Evolutionary conservation across 257 asterid genomes (phyloP).

Genomic region (Orobanche coerulescens): DNA sequence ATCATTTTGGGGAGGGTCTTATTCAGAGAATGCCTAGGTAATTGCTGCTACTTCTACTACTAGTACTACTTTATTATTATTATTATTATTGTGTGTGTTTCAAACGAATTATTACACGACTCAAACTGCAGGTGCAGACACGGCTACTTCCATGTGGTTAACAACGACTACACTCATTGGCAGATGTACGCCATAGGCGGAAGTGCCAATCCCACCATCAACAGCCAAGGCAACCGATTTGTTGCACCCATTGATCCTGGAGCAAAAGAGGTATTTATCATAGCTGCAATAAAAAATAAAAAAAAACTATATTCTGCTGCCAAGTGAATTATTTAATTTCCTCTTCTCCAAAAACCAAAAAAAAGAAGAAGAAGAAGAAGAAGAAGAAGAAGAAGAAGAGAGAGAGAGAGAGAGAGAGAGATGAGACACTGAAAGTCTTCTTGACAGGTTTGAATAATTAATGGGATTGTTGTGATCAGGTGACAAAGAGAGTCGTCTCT

Average conservation of each 20-base stretch:
- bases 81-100: background rate
- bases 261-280: slow-evolving; percentile 65
- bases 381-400: too few relatives aligned
- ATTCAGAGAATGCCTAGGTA: slow-evolving; percentile 99
- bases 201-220: slow-evolving; percentile 82
- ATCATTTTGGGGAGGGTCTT: too few relatives aligned
- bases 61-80: background rate
- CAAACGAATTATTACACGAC: background rate
- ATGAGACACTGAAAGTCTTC: too few relatives aligned
- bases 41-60: background rate
- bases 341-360: too few relatives aligned
- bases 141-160: slow-evolving; percentile 92
- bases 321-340: too few relatives aligned
- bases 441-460: background rate
- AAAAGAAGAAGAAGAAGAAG: too few relatives aligned
- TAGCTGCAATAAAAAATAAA: too few relatives aligned
- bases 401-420: too few relatives aligned
- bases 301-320: too few relatives aligned
- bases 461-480: slow-evolving; percentile 36
- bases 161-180: slow-evolving; percentile 97
- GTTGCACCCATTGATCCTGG: slow-evolving; percentile 67
- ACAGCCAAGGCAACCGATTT: slow-evolving; percentile 88
- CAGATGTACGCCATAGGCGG: slow-evolving; percentile 98
- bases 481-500: slow-evolving; percentile 84
- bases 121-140: slow-evolving; percentile 66